Percentiles rank a stretch among this genome's conserved stretches.
These are phyloP conservation scores for Xylariales sp. DNA, from an alignment of 2,329 filamentous ascomycete species.

Conservation along the genomic window DNA sequence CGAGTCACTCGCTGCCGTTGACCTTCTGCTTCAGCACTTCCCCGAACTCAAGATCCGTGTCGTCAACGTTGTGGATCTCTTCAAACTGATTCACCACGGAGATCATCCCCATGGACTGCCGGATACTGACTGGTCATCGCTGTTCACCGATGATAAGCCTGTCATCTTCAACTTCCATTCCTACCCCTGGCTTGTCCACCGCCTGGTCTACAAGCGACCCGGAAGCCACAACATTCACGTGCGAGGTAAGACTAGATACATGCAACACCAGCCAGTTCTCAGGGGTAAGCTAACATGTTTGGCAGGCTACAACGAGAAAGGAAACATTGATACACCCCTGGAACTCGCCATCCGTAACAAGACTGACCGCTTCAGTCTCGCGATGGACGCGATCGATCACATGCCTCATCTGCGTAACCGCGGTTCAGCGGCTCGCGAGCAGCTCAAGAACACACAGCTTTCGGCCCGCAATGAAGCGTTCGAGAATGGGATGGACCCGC, in stretches of 20 bases:
- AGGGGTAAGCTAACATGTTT: not conserved
- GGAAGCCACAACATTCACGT: constrained; percentile 66
- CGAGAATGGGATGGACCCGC: constrained; percentile 66
- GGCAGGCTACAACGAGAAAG: constrained; percentile 69
- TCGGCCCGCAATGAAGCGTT: constrained; percentile 60
- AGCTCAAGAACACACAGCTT: constrained; percentile 60
- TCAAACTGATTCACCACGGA: constrained; percentile 67
- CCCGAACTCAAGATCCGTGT: constrained; percentile 71
- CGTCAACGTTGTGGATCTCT: constrained; percentile 76
- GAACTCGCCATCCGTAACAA: constrained; percentile 74
- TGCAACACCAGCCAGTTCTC: constrained; percentile 20
- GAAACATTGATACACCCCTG: constrained; percentile 77
- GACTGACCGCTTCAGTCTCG: constrained; percentile 71
- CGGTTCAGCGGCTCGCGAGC: constrained; percentile 57
- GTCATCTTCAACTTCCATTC: constrained; percentile 83
- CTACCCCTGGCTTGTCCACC: constrained; percentile 76
- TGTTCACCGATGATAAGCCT: constrained; percentile 69
- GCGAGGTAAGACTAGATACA: constrained; percentile 45
- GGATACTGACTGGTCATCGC: constrained; percentile 59
- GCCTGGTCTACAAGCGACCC: constrained; percentile 70
- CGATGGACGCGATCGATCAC: constrained; percentile 71
- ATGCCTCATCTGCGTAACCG: constrained; percentile 59
- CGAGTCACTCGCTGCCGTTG: constrained; percentile 70
- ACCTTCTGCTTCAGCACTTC: constrained; percentile 65
- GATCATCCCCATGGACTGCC: constrained; percentile 71